Percentiles rank a stretch among this genome's conserved stretches.
Evolutionary conservation across 192 early-diverging fungal species (phyloP).

Genomic region (Endogone sp.): DNA sequence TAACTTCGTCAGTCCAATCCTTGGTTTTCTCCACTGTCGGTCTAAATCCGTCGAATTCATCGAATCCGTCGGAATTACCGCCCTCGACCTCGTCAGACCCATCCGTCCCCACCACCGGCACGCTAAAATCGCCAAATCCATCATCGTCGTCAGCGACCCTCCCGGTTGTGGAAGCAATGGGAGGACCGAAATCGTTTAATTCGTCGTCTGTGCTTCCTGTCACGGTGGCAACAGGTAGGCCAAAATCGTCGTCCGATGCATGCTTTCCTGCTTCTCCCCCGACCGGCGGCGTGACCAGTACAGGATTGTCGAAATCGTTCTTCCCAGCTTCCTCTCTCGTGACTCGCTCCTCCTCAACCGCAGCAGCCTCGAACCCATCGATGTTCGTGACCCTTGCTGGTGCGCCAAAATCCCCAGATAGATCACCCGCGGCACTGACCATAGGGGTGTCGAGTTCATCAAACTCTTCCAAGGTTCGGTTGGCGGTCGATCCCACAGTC

Average conservation of each 20-base stretch:
- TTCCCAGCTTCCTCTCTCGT: neutral
- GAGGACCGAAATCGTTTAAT: neutral
- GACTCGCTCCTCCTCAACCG: neutral
- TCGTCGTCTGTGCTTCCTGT: too few relatives aligned
- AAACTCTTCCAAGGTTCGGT: too few relatives aligned
- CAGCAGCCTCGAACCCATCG: neutral
- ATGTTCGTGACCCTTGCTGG: too few relatives aligned
- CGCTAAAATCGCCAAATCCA: neutral
- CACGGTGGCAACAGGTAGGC: too few relatives aligned
- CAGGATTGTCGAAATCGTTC: neutral
- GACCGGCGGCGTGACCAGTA: neutral
- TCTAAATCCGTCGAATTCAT: neutral
- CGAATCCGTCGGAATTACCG: neutral
- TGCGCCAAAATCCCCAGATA: too few relatives aligned
- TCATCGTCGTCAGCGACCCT: neutral
- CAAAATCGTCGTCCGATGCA: neutral
- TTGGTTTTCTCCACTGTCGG: too few relatives aligned
- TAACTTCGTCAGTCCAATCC: too few relatives aligned
- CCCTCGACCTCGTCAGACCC: too few relatives aligned
- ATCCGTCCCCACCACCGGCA: neutral
- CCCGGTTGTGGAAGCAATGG: too few relatives aligned
- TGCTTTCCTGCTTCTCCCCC: neutral
- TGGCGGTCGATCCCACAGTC: too few relatives aligned
- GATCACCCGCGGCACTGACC: too few relatives aligned
- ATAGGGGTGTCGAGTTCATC: too few relatives aligned